Conservation (phyloP, 2,329 filamentous ascomycete species). For the Blastomyces parvus region DNA sequence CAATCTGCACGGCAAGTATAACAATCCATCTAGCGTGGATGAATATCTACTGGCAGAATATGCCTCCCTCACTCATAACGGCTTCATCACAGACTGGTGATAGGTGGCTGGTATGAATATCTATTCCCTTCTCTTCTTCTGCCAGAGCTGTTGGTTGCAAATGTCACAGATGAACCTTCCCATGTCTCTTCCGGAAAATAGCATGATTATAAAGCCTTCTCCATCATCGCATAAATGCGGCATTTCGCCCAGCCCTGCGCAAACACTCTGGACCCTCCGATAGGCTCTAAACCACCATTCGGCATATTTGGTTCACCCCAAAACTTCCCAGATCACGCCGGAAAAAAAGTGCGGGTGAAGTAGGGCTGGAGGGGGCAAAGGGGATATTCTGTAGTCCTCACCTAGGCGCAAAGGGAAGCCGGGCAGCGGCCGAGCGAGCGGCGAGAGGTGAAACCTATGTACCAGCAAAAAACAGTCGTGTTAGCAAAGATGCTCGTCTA, state of each 20-base stretch:
- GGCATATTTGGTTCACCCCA: background rate
- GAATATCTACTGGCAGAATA: background rate
- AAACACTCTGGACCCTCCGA: background rate
- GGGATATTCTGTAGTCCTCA: conserved; percentile 36
- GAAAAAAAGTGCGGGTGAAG: conserved; percentile 14
- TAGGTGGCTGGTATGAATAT: background rate
- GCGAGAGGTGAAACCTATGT: conserved; percentile 10
- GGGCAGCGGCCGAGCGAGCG: conserved; percentile 14
- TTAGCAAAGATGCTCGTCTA: background rate
- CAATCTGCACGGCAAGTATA: background rate
- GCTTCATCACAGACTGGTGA: background rate
- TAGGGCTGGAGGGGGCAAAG: too few relatives aligned
- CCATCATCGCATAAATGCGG: background rate
- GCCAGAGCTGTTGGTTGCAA: background rate
- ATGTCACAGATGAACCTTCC: background rate
- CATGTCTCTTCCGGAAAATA: background rate
- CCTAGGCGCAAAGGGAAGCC: conserved; percentile 51
- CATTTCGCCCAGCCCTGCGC: background rate
- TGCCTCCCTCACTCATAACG: conserved; percentile 2
- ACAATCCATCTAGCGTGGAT: background rate
- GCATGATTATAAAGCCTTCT: background rate
- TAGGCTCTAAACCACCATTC: background rate
- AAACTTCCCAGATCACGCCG: background rate
- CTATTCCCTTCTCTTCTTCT: background rate
- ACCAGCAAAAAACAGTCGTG: background rate